Evolutionary conservation across 2,329 filamentous ascomycete genomes (phyloP), one percentile per base, ranked within the genome.

Genomic region (Fusarium graminum): DNA sequence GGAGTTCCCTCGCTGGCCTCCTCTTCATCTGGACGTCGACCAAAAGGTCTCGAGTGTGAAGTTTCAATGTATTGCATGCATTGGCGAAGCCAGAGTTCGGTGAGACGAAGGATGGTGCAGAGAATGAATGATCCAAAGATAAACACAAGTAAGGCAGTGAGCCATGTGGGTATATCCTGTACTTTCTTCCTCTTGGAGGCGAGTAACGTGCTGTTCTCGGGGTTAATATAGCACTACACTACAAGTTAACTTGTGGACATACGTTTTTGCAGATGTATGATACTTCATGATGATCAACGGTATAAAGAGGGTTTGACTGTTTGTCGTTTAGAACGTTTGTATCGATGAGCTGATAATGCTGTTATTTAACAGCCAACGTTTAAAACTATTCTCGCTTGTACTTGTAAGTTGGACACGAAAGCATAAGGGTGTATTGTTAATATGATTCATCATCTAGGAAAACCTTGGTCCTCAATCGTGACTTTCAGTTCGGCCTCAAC

Each of bases 101-200:
- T 56, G 13, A 36, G 38, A 8, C 30, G 57, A n/a, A 62, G 5
- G 12, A 47, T 13, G 4, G 36, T 47, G 8, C 34, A 19, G 7
- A 39, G 11, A 10, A 17, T 7, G 10, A 40, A 29, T 6, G 22
- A 17, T 6, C 19, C 29, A 16, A 52, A 12, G 42, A 5, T 4
- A 39, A 28, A 14, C 22, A 17, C 2, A 6, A 39, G 13, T 8
- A 50, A 12, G 9, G 30, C 14, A 16, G 25, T 4, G 19, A 36
- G 9, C 10, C 12, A 36, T 10, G 19, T 3, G 19, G n/a, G 6
- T 34, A 13, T 14, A 30, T 26, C n/a, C 14, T n/a, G 6, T 12
- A 9, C 12, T 16, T 39, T 32, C 7, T 19, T 51, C 26, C 29
- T n/a, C 26, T 40, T 26, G 3, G 13, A 22, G 14, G 13, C 28